Evolutionary conservation across 257 asterid species (phyloP).

Genomic region (Cruciata laevipes): DNA sequence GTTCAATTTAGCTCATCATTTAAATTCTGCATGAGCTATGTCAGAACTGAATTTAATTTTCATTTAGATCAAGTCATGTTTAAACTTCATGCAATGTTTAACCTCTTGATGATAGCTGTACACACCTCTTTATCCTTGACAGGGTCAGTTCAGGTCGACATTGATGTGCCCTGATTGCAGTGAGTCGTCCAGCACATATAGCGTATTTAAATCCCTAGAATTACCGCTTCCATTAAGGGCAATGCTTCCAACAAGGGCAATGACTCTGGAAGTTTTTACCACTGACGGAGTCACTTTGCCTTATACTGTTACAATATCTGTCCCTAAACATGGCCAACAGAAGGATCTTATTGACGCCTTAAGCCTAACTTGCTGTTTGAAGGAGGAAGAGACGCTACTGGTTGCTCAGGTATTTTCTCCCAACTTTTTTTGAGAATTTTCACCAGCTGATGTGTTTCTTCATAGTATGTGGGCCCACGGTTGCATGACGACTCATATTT

Average conservation of each 20-base stretch:
- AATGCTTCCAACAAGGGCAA: constrained; percentile 30
- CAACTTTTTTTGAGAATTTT: constrained; percentile 5
- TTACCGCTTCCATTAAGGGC: constrained; percentile 64
- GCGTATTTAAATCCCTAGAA: constrained; percentile 65
- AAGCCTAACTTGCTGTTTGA: constrained; percentile 38
- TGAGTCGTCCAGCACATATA: constrained; percentile 50
- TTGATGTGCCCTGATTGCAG: constrained; percentile 61
- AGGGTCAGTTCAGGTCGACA: constrained; percentile 75
- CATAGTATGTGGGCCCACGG: too few relatives aligned
- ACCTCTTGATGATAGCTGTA: neutral
- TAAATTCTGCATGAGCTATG: too few relatives aligned
- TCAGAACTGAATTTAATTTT: neutral
- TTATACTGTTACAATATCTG: constrained; percentile 37
- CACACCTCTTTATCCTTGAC: neutral
- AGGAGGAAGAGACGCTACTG: constrained; percentile 47
- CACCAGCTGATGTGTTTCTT: constrained; percentile 1
- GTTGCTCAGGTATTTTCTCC: constrained; percentile 48
- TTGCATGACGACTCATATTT: too few relatives aligned
- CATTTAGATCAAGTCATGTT: constrained; percentile 1
- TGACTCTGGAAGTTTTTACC: constrained; percentile 56
- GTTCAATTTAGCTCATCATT: neutral
- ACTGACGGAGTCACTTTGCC: constrained; percentile 39
- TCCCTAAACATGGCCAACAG: constrained; percentile 45
- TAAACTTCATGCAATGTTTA: neutral
- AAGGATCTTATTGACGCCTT: constrained; percentile 52